Evolutionary conservation across 225 moss, liverwort and hornwort species (phyloP).

Genomic region (Polytrichum commune): DNA sequence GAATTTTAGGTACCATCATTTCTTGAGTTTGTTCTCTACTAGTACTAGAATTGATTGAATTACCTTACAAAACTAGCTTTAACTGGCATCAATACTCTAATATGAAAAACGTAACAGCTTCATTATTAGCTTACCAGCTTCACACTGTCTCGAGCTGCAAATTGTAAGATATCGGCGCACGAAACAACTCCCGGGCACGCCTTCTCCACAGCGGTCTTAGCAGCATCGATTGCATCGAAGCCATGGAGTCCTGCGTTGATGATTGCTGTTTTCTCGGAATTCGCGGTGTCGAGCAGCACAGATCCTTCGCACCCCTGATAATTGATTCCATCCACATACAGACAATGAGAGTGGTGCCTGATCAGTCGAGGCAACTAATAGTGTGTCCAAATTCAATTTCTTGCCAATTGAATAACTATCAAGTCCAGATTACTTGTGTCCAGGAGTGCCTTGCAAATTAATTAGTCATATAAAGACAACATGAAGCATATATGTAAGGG

Average conservation of each 20-base stretch:
- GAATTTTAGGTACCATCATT: no score
- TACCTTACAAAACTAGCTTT: no score
- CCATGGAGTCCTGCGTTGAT: conserved; percentile 27
- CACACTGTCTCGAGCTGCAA: conserved; percentile 27
- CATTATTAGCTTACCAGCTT: not conserved
- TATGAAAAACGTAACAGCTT: no score
- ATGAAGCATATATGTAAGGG: no score
- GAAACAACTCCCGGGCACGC: conserved; percentile 26
- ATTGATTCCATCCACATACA: not conserved
- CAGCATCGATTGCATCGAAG: conserved; percentile 49
- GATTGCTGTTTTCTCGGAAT: not conserved
- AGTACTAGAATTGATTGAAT: no score
- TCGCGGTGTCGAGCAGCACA: conserved; percentile 21
- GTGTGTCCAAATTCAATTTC: not conserved
- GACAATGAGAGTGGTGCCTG: not conserved
- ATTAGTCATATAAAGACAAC: no score
- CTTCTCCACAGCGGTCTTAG: conserved; percentile 43
- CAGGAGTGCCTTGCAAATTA: no score
- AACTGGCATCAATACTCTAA: no score
- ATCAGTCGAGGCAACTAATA: not conserved
- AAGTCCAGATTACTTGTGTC: no score
- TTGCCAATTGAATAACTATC: not conserved
- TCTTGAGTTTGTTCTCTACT: no score
- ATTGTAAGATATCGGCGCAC: conserved; percentile 31
- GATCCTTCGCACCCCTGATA: conserved; percentile 39